Evolutionary conservation across 1,139 yeast species (phyloP).

Genomic region (Hyphopichia burtonii): DNA sequence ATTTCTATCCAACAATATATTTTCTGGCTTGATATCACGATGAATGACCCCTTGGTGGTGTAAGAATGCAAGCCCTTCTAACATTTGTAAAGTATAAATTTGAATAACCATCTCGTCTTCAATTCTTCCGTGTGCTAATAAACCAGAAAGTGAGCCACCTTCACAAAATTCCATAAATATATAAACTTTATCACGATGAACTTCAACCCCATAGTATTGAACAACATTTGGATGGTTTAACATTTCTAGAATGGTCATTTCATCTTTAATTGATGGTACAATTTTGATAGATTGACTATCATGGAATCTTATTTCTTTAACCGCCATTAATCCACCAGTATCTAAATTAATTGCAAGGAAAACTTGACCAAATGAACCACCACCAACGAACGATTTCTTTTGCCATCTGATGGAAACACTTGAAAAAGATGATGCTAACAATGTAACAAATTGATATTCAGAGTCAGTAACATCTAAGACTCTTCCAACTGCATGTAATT

Average conservation of each 20-base stretch:
- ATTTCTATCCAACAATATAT: constrained; percentile 82
- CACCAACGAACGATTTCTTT: constrained; percentile 90
- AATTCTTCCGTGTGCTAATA: constrained; percentile 81
- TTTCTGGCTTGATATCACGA: constrained; percentile 95
- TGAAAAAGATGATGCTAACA: constrained; percentile 86
- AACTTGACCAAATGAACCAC: constrained; percentile 95
- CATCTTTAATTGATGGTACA: constrained; percentile 88
- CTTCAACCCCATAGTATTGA: constrained; percentile 95
- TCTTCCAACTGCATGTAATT: constrained; percentile 67
- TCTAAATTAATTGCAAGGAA: constrained; percentile 90
- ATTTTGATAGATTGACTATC: constrained; percentile 84
- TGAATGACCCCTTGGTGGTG: constrained; percentile 97
- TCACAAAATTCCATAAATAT: constrained; percentile 98
- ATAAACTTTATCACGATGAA: constrained; percentile 91
- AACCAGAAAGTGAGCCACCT: constrained; percentile 87
- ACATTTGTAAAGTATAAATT: constrained; percentile 86
- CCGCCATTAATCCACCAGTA: constrained; percentile 96
- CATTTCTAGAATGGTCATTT: constrained; percentile 95
- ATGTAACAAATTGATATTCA: constrained; percentile 83
- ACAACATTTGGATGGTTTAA: constrained; percentile 94
- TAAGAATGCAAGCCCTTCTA: constrained; percentile 91
- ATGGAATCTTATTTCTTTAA: constrained; percentile 89
- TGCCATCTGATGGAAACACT: constrained; percentile 96
- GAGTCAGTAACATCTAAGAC: constrained; percentile 85
- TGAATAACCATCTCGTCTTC: constrained; percentile 95